These are phyloP conservation scores for Sphaerulina vaccinii DNA, from an alignment of 2,329 filamentous ascomycete genomes.

Conservation along the genomic window DNA sequence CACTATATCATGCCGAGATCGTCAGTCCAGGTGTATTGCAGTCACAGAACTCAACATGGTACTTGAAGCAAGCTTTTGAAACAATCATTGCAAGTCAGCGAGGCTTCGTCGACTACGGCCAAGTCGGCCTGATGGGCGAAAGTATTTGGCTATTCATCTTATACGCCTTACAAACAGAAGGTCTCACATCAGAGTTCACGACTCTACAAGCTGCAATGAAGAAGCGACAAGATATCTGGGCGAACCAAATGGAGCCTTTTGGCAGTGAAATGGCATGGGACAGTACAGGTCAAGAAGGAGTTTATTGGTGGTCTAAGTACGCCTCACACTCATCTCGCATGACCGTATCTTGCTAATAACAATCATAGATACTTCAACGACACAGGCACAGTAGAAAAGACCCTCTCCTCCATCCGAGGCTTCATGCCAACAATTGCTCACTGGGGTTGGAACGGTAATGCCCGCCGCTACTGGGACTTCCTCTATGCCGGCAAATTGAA, in stretches of 20 bases:
- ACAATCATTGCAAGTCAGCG: conserved; percentile 42
- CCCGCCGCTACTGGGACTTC: conserved; percentile 61
- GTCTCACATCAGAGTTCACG: conserved; percentile 32
- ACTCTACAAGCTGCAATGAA: conserved; percentile 50
- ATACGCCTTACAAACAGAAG: conserved; percentile 51
- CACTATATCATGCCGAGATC: conserved; percentile 55
- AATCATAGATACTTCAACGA: conserved; percentile 44
- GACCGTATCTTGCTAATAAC: neutral
- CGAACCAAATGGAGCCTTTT: conserved; percentile 53
- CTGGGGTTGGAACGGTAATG: conserved; percentile 64
- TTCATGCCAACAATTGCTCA: conserved; percentile 59
- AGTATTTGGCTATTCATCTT: conserved; percentile 57
- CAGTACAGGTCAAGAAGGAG: conserved; percentile 60
- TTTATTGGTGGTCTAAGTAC: conserved; percentile 51
- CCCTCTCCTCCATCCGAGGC: conserved; percentile 56
- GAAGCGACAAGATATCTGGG: conserved; percentile 51
- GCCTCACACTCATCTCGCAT: too few species aligned
- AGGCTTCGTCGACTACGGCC: conserved; percentile 42
- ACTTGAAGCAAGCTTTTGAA: conserved; percentile 54
- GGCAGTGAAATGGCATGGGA: conserved; percentile 65
- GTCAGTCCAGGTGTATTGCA: conserved; percentile 47
- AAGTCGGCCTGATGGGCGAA: conserved; percentile 59
- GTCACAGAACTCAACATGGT: conserved; percentile 50
- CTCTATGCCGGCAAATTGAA: conserved; percentile 47
- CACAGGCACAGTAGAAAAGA: conserved; percentile 48